phyloP scores from a whole-genome alignment of 495 filamentous ascomycete species.

The Penicillium turbatum region DNA sequence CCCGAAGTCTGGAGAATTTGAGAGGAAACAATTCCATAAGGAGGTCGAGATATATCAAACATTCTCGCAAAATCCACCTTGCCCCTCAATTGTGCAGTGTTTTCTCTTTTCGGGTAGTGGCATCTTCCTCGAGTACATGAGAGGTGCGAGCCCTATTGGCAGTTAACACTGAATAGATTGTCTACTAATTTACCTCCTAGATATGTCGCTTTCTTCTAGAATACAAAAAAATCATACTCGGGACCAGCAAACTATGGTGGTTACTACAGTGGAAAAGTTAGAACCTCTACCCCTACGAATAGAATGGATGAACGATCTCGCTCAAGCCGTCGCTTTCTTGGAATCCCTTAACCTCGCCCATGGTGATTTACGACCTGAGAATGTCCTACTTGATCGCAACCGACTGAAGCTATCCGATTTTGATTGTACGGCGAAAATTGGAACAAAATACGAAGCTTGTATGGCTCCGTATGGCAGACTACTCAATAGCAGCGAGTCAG shows the following conservation, averaged over 20 bases:
- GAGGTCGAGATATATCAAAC: slow-evolving; percentile 18
- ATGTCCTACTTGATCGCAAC: slow-evolving; percentile 27
- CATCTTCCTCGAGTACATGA: slow-evolving; percentile 40
- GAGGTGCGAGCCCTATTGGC: slow-evolving; percentile 19
- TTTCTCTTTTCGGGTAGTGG: slow-evolving; percentile 18
- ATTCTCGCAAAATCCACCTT: slow-evolving; percentile 24
- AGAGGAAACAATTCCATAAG: slow-evolving; percentile 29
- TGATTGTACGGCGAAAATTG: slow-evolving; percentile 28
- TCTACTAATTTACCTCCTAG: slow-evolving; percentile 8
- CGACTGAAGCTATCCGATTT: slow-evolving; percentile 30
- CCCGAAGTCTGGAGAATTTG: slow-evolving; percentile 24
- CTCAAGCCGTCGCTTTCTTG: slow-evolving; percentile 35
- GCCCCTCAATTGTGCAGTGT: slow-evolving; percentile 29
- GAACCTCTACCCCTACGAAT: slow-evolving; percentile 30
- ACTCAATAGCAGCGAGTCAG: slow-evolving; percentile 22
- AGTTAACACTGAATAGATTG: neutral
- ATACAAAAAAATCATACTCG: slow-evolving; percentile 10
- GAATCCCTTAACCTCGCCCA: slow-evolving; percentile 39
- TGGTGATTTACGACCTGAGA: slow-evolving; percentile 30
- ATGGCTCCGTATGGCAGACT: slow-evolving; percentile 25
- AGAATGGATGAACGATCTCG: slow-evolving; percentile 37
- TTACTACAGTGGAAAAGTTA: slow-evolving; percentile 29
- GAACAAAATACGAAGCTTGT: slow-evolving; percentile 27
- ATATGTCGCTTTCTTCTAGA: slow-evolving; percentile 2
- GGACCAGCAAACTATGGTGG: slow-evolving; percentile 16